A percentile compares a stretch with the other conserved stretches of the same genome.
Evolutionary conservation across 2,329 filamentous ascomycete genomes (phyloP).

Genomic region (Aspergillus clavatus): DNA sequence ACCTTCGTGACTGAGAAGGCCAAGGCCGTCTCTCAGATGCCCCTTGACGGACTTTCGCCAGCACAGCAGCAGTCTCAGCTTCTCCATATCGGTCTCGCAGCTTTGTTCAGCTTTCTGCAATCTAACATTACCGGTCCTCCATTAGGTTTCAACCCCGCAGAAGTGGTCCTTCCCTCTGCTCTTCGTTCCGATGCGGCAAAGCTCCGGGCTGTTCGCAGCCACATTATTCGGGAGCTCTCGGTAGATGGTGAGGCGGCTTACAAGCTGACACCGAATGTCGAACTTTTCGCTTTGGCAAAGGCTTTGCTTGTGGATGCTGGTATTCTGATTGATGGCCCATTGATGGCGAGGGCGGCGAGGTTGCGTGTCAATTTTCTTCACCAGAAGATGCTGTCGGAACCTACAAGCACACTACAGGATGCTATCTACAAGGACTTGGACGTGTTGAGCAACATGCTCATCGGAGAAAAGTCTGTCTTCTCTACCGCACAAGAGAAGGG

Average conservation of each 20-base stretch:
- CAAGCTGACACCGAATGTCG: slow-evolving; percentile 73
- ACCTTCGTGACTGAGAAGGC: slow-evolving; percentile 34
- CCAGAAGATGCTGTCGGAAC: slow-evolving; percentile 62
- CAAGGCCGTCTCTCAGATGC: slow-evolving; percentile 18
- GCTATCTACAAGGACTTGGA: slow-evolving; percentile 57
- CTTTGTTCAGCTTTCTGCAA: slow-evolving; percentile 76
- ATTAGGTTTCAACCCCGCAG: slow-evolving; percentile 54
- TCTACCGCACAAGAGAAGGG: slow-evolving; percentile 50
- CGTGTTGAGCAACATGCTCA: slow-evolving; percentile 42
- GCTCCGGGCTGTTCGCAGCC: slow-evolving; percentile 46
- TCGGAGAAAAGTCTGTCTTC: slow-evolving; percentile 17
- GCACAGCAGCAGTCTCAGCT: slow-evolving; percentile 36
- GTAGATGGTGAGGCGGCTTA: slow-evolving; percentile 86
- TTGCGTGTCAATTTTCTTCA: slow-evolving; percentile 71
- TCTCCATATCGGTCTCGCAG: slow-evolving; percentile 59
- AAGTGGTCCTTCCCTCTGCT: slow-evolving; percentile 45
- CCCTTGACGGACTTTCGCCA: slow-evolving; percentile 17
- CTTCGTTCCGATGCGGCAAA: slow-evolving; percentile 38
- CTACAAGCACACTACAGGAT: slow-evolving; percentile 56
- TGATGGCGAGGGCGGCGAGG: slow-evolving; percentile 53
- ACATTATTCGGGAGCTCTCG: slow-evolving; percentile 65
- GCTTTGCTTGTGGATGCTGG: slow-evolving; percentile 49
- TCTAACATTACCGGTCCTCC: slow-evolving; percentile 84
- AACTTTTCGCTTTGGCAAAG: slow-evolving; percentile 75
- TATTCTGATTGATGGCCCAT: slow-evolving; percentile 43